Percentiles rank a stretch among this genome's conserved stretches.
These are phyloP conservation scores for Pezicula neosporulosa DNA, from an alignment of 2,329 filamentous ascomycete genomes.

Conservation along the genomic window DNA sequence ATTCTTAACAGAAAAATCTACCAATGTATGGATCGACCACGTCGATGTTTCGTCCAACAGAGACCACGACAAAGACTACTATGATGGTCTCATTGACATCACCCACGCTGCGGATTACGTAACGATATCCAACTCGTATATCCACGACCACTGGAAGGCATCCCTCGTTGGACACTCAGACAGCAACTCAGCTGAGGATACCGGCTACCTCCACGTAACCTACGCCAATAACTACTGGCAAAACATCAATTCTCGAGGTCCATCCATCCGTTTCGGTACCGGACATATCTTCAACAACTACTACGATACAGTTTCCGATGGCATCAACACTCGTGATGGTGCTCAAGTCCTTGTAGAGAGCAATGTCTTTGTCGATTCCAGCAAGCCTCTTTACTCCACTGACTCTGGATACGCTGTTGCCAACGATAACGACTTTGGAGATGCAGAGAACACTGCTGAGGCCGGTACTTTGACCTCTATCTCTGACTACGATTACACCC, in stretches of 20 bases:
- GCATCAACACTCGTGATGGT: constrained; percentile 54
- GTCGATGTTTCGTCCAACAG: constrained; percentile 58
- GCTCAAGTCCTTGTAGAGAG: constrained; percentile 56
- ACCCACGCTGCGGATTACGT: constrained; percentile 62
- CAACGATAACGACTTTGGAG: constrained; percentile 43
- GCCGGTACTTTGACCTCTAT: constrained; percentile 44
- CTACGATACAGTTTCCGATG: constrained; percentile 41
- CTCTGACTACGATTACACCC: constrained; percentile 46
- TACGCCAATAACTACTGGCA: constrained; percentile 64
- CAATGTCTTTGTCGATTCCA: constrained; percentile 44
- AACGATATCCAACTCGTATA: constrained; percentile 47
- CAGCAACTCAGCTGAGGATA: constrained; percentile 55
- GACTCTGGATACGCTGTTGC: constrained; percentile 40
- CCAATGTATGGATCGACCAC: constrained; percentile 66
- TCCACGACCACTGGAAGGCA: constrained; percentile 62
- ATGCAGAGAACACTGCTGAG: constrained; percentile 42
- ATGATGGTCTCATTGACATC: constrained; percentile 63
- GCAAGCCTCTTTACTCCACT: constrained; percentile 41
- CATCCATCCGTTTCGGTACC: constrained; percentile 63
- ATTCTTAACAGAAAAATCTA: constrained; percentile 36
- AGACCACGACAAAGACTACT: constrained; percentile 64
- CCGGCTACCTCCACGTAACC: constrained; percentile 58
- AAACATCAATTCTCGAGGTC: constrained; percentile 61
- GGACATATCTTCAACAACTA: constrained; percentile 57
- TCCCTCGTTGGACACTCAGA: constrained; percentile 58